A percentile compares a stretch with the other conserved stretches of the same genome.
Conservation (phyloP, 257 asterid genomes). For the Linaria vulgaris region DNA sequence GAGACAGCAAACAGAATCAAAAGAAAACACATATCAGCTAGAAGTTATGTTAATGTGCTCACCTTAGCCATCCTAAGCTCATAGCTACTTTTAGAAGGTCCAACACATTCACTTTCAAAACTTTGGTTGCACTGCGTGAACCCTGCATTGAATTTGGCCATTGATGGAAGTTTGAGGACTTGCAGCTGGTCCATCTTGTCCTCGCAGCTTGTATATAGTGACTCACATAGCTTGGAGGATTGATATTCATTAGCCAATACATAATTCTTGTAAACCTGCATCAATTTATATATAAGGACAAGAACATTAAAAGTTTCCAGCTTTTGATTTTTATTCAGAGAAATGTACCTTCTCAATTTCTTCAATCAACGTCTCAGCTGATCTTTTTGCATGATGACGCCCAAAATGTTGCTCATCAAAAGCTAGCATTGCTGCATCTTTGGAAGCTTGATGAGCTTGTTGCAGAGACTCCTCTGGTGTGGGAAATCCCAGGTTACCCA, state of each 20-base stretch:
- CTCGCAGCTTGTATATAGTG: constrained; percentile 72
- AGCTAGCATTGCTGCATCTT: constrained; percentile 55
- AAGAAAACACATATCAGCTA: not conserved
- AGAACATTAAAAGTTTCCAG: constrained; percentile 4
- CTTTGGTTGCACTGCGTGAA: constrained; percentile 88
- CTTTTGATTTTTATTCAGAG: constrained; percentile 12
- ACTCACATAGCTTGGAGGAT: constrained; percentile 86
- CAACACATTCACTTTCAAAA: constrained; percentile 78
- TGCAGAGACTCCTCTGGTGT: constrained; percentile 58
- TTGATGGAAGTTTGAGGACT: constrained; percentile 91
- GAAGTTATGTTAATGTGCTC: constrained; percentile 1
- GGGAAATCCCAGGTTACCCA: constrained; percentile 61
- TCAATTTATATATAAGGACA: constrained; percentile 31
- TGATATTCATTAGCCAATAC: constrained; percentile 70
- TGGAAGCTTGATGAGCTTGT: constrained; percentile 59
- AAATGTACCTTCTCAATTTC: constrained; percentile 66
- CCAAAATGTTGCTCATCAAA: constrained; percentile 97
- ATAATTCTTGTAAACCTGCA: constrained; percentile 65
- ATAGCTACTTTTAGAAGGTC: constrained; percentile 81
- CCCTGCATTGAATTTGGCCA: constrained; percentile 97
- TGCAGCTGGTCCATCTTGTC: constrained; percentile 97
- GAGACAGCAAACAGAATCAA: constrained; percentile 8
- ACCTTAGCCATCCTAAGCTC: constrained; percentile 94
- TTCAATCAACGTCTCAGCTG: constrained; percentile 74
- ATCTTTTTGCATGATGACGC: constrained; percentile 85